Conservation (phyloP, 495 filamentous ascomycete species). For the Rostrohypoxylon terebratum region DNA sequence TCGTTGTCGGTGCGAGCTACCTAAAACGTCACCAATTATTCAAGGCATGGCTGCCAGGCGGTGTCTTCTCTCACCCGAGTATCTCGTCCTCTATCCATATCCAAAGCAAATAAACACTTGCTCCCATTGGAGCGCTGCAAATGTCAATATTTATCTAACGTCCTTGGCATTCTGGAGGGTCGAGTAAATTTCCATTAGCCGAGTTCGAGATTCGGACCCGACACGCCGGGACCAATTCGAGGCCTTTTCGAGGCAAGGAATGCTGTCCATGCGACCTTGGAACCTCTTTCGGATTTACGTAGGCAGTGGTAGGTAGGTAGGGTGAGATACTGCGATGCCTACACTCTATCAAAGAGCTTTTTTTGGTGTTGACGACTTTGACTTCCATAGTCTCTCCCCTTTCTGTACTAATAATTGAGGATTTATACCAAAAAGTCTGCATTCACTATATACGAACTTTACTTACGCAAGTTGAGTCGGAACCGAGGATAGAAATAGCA, state of each 20-base stretch:
- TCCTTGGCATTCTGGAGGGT: slow-evolving; percentile 1
- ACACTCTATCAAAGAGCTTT: neutral
- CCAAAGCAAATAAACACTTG: neutral
- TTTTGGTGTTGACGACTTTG: neutral
- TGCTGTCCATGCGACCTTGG: neutral
- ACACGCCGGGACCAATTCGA: neutral
- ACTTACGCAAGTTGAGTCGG: too few relatives aligned
- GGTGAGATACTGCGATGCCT: neutral
- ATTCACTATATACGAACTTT: neutral
- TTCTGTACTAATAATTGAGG: too few relatives aligned
- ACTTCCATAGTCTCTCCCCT: too few relatives aligned
- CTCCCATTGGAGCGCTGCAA: neutral
- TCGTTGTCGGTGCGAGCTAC: too few relatives aligned
- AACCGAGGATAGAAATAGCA: too few relatives aligned
- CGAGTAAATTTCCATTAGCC: neutral
- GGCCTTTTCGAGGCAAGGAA: neutral
- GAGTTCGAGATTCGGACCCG: neutral
- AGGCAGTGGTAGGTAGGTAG: neutral
- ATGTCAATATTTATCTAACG: neutral
- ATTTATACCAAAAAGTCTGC: neutral
- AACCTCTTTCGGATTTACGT: neutral
- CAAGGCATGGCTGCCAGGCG: too few relatives aligned
- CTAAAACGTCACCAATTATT: too few relatives aligned
- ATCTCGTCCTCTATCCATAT: neutral
- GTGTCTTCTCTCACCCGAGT: neutral